Evolutionary conservation across 495 filamentous ascomycete genomes (phyloP).

Genomic region (Chaetomium fimeti): DNA sequence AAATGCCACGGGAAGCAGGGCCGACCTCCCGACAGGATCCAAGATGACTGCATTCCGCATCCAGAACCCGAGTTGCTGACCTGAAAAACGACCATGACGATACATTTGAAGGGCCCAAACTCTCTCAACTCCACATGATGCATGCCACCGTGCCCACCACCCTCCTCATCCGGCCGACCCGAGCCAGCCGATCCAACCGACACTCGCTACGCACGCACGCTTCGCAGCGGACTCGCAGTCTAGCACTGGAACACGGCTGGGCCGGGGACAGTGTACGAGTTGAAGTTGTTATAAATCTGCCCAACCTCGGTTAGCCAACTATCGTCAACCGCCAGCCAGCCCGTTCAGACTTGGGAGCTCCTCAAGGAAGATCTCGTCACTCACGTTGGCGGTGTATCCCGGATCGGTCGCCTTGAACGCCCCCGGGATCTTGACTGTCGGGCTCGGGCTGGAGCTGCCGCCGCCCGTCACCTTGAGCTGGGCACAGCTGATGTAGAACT

Average conservation of each 20-base stretch:
- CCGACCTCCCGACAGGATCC: background rate
- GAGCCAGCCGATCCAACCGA: slow-evolving; percentile 8
- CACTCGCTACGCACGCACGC: background rate
- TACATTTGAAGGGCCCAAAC: background rate
- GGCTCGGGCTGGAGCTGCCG: slow-evolving; percentile 28
- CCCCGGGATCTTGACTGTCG: slow-evolving; percentile 53
- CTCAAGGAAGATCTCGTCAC: background rate
- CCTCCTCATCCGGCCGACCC: background rate
- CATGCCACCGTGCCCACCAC: background rate
- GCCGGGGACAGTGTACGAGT: slow-evolving; percentile 51
- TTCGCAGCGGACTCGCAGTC: background rate
- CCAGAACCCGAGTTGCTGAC: background rate
- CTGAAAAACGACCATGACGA: background rate
- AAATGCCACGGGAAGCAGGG: background rate
- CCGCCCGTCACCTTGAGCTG: slow-evolving; percentile 35
- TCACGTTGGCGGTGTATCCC: slow-evolving; percentile 50
- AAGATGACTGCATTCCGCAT: background rate
- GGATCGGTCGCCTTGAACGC: slow-evolving; percentile 56
- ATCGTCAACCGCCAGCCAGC: background rate
- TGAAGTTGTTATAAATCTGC: slow-evolving; percentile 53
- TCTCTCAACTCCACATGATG: background rate
- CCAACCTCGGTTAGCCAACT: slow-evolving; percentile 12
- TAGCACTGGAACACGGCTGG: slow-evolving; percentile 42
- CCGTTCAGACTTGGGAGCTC: background rate
- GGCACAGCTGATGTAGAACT: slow-evolving; percentile 59